Percentiles rank a stretch among this genome's conserved stretches.
Evolutionary conservation across 2,329 filamentous ascomycete species (phyloP).

Genomic region (Pleoardoris graminearum): DNA sequence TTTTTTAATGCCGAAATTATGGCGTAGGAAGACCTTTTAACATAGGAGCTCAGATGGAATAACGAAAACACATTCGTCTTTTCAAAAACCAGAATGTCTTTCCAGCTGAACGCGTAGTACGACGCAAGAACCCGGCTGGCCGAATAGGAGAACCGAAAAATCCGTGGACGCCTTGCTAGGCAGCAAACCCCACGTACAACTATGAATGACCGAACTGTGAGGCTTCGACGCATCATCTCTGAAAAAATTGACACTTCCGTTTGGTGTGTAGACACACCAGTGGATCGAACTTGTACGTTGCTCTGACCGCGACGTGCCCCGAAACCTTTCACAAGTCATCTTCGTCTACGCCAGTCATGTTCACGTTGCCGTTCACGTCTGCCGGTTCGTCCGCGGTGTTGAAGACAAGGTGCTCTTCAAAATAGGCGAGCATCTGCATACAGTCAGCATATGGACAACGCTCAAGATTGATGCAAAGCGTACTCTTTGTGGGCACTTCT

Average conservation of each 20-base stretch:
- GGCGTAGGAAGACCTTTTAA: no score
- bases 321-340: neutral
- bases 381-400: slow-evolving; percentile 11
- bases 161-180: slow-evolving; percentile 1
- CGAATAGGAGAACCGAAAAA: neutral
- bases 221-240: neutral
- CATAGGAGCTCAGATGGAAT: neutral
- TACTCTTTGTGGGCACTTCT: slow-evolving; percentile 77
- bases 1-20: no score
- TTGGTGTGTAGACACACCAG: neutral
- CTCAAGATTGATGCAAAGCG: neutral
- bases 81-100: neutral
- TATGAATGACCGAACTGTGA: neutral
- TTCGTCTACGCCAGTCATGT: slow-evolving; percentile 5
- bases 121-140: neutral
- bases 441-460: slow-evolving; percentile 4
- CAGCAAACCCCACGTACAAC: neutral
- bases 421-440: slow-evolving; percentile 51
- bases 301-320: neutral
- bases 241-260: no score
- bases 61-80: neutral
- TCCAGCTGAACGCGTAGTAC: neutral
- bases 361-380: slow-evolving; percentile 18
- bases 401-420: slow-evolving; percentile 53
- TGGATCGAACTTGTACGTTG: neutral